These are phyloP conservation scores for Fusarium concolor DNA, from an alignment of 2,329 filamentous ascomycete species.

Conservation along the genomic window DNA sequence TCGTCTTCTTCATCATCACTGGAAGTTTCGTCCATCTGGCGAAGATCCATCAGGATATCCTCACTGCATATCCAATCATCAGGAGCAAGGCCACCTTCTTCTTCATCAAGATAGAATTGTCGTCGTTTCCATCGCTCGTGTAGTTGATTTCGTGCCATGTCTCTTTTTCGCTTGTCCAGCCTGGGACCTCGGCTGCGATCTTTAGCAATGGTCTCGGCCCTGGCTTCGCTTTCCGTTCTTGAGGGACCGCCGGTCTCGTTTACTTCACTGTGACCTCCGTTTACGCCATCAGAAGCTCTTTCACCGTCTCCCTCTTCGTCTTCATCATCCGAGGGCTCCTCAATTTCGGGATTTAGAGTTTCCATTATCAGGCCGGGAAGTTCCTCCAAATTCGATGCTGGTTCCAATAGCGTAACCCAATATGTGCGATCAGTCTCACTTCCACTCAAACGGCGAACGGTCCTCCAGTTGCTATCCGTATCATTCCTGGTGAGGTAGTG, in stretches of 20 bases:
- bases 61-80: constrained; percentile 72
- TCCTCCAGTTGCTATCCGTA: constrained; percentile 52
- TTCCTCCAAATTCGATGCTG: constrained; percentile 58
- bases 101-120: constrained; percentile 86
- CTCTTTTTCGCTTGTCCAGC: constrained; percentile 55
- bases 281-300: constrained; percentile 40
- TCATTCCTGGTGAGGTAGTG: constrained; percentile 48
- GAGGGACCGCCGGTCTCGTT: constrained; percentile 48
- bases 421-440: constrained; percentile 55
- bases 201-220: constrained; percentile 53
- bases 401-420: constrained; percentile 58
- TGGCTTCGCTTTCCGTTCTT: constrained; percentile 56
- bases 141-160: constrained; percentile 64
- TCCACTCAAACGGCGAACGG: constrained; percentile 47
- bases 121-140: constrained; percentile 81
- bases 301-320: constrained; percentile 44
- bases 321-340: constrained; percentile 47
- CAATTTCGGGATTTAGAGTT: constrained; percentile 46
- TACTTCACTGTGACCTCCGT: constrained; percentile 41
- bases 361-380: constrained; percentile 55
- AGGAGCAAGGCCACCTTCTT: constrained; percentile 78
- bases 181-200: constrained; percentile 53
- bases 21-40: constrained; percentile 55
- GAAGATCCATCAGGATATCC: constrained; percentile 61
- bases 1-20: constrained; percentile 54